Percentiles rank a stretch among this genome's conserved stretches.
These are phyloP conservation scores for Cynara cardunculus DNA, from an alignment of 129 eudicot species.

Conservation along the genomic window DNA sequence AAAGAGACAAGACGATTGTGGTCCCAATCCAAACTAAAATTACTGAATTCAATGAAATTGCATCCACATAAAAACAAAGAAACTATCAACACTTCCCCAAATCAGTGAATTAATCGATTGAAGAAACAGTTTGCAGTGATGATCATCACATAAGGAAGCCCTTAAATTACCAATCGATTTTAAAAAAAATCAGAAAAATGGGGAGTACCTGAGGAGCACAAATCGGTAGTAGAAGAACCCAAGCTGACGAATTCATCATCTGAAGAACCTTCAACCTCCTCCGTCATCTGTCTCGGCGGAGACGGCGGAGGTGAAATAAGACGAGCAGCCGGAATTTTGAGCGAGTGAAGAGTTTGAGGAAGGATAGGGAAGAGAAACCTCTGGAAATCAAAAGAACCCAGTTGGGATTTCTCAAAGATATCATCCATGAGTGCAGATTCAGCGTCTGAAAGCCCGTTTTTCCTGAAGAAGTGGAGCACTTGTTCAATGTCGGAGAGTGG, in stretches of 20 bases:
- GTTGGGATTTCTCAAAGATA: constrained; percentile 44
- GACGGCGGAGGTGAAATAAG: constrained; percentile 16
- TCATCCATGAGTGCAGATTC: constrained; percentile 93
- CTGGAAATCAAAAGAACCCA: constrained; percentile 59
- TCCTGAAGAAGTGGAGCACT: constrained; percentile 58
- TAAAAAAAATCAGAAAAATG: background rate
- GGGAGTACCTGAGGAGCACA: constrained; percentile 62
- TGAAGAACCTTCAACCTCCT: constrained; percentile 27
- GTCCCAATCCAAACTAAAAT: constrained; percentile 25
- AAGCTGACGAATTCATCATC: constrained; percentile 79
- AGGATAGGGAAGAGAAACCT: constrained; percentile 56
- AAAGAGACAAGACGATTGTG: constrained; percentile 5
- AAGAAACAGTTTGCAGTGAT: background rate
- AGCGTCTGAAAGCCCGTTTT: constrained; percentile 48
- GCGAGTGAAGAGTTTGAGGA: constrained; percentile 45
- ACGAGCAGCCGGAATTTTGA: constrained; percentile 31
- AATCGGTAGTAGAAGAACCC: constrained; percentile 60
- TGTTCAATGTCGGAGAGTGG: constrained; percentile 45
- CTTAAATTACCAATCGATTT: background rate
- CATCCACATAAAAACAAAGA: constrained; percentile 1
- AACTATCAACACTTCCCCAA: background rate
- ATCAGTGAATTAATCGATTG: background rate
- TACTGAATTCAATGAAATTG: background rate
- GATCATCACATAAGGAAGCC: background rate
- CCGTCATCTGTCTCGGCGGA: no score